Percentiles rank a stretch among this genome's conserved stretches.
These are phyloP conservation scores for Paramarasmius palmivorus DNA, from an alignment of 1,284 basidiomycete genomes.

Conservation along the genomic window DNA sequence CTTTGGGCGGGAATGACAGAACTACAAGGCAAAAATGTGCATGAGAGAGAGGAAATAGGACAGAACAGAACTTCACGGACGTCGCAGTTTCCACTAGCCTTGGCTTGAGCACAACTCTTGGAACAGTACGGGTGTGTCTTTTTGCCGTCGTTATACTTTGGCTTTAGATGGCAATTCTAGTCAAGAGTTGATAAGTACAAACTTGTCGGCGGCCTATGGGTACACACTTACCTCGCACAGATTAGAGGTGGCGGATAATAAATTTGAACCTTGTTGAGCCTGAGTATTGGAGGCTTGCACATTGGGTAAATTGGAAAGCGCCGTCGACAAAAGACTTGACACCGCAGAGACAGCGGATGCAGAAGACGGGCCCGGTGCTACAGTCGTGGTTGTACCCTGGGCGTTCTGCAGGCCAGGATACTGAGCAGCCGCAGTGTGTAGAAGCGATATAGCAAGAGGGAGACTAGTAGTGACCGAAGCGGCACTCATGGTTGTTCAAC, in stretches of 20 bases:
- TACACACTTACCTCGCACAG: conserved; percentile 38
- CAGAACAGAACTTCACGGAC: conserved; percentile 1
- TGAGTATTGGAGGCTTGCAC: background rate
- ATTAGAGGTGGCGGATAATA: conserved; percentile 21
- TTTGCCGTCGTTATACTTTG: conserved; percentile 39
- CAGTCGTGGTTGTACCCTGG: conserved; percentile 18
- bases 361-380: conserved; percentile 24
- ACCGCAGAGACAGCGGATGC: conserved; percentile 2
- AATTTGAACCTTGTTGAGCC: background rate
- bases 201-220: background rate
- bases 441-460: conserved; percentile 51
- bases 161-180: conserved; percentile 49
- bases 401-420: conserved; percentile 43
- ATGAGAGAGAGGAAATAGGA: conserved; percentile 15
- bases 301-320: conserved; percentile 6
- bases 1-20: conserved; percentile 53
- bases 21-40: background rate
- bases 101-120: conserved; percentile 51
- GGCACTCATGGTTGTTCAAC: conserved; percentile 17
- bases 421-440: conserved; percentile 48
- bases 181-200: background rate
- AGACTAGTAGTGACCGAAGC: conserved; percentile 43
- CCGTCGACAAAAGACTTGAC: background rate
- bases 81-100: conserved; percentile 11
- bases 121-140: conserved; percentile 51